These are phyloP conservation scores for Betula pendula DNA, from an alignment of 306 rosid species.

Conservation along the genomic window DNA sequence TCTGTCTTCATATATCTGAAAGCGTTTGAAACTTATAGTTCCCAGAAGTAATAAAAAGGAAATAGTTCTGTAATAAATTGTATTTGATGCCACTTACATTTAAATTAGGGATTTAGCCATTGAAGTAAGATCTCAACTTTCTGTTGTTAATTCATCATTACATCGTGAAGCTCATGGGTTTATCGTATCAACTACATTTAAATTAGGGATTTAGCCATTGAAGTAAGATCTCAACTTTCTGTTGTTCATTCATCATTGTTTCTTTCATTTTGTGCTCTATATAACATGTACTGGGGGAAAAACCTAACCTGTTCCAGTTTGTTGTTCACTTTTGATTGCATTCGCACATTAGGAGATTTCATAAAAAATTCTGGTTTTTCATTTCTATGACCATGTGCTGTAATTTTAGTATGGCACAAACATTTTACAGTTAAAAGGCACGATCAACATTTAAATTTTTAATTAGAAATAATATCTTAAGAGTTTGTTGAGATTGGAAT, in stretches of 20 bases:
- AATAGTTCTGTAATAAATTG: not conserved
- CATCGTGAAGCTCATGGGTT: not conserved
- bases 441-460: not conserved
- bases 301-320: not conserved
- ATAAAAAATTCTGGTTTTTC: not conserved
- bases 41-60: not conserved
- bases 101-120: too few species aligned
- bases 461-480: not conserved
- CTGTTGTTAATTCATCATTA: too few species aligned
- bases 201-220: not conserved
- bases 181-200: not conserved
- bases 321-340: not conserved
- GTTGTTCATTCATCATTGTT: not conserved
- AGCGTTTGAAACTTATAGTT: slow-evolving; percentile 15
- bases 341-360: not conserved
- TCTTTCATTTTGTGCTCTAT: not conserved
- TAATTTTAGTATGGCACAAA: not conserved
- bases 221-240: slow-evolving; percentile 1
- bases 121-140: too few species aligned
- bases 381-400: not conserved
- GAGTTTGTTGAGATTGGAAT: not conserved
- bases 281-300: not conserved
- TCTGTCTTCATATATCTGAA: slow-evolving; percentile 19
- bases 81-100: not conserved
- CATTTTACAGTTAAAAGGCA: not conserved